phyloP scores from a whole-genome alignment of 2,329 filamentous ascomycete genomes.

The Apiospora sp. region DNA sequence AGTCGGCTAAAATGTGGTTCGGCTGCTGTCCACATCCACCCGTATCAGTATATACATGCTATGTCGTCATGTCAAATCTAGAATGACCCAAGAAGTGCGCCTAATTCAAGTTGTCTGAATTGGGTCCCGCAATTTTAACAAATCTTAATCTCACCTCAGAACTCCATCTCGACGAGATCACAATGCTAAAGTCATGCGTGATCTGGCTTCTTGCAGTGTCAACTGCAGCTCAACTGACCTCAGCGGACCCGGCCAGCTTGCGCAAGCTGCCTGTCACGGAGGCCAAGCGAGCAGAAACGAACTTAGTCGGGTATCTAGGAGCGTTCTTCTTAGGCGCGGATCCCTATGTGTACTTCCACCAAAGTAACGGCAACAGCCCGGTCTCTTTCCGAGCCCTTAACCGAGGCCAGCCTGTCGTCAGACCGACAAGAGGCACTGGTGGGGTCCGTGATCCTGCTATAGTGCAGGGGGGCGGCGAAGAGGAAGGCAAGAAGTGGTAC shows the following conservation, averaged over 20 bases:
- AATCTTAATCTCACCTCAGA: too few relatives aligned
- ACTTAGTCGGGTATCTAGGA: conserved; percentile 58
- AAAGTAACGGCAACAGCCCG: conserved; percentile 60
- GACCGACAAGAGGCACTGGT: conserved; percentile 57
- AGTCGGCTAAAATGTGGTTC: too few relatives aligned
- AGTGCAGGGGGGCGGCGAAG: conserved; percentile 53
- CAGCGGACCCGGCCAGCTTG: not conserved
- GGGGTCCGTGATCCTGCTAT: conserved; percentile 62
- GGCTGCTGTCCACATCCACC: too few relatives aligned
- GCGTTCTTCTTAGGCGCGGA: conserved; percentile 63
- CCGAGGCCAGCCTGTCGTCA: conserved; percentile 54
- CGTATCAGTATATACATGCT: too few relatives aligned
- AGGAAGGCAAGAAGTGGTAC: conserved; percentile 61
- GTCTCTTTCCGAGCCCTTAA: conserved; percentile 58
- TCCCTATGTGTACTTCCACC: conserved; percentile 61
- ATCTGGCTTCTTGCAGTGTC: not conserved
- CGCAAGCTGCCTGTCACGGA: too few relatives aligned
- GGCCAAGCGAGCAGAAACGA: conserved; percentile 45
- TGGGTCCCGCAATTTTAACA: too few relatives aligned
- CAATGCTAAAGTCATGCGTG: not conserved
- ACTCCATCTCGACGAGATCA: not conserved
- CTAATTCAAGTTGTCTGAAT: not conserved
- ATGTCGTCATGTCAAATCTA: too few relatives aligned
- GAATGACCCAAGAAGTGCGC: rapidly evolving
- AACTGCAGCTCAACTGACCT: not conserved